Conservation (phyloP, 179 eudicot species). For the Silene coronaria region DNA sequence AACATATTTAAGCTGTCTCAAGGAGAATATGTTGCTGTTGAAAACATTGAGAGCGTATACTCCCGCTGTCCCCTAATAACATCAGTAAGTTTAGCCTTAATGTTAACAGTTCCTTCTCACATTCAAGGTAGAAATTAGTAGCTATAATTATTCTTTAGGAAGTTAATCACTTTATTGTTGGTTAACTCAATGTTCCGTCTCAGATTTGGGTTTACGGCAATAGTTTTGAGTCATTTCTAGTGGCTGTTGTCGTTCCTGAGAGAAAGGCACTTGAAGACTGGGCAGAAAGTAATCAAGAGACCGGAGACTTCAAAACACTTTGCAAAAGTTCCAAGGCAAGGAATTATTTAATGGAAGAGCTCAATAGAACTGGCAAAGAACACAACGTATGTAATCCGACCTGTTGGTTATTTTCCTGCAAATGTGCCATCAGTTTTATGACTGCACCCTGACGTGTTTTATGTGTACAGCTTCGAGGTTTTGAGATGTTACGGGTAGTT, state of each 20-base stretch:
- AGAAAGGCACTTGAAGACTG: slow-evolving; percentile 75
- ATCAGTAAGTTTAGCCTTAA: slow-evolving; percentile 42
- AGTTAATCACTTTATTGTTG: background rate
- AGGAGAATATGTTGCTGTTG: slow-evolving; percentile 96
- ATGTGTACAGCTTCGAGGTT: slow-evolving; percentile 69
- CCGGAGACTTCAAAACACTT: slow-evolving; percentile 49
- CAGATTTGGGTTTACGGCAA: slow-evolving; percentile 96
- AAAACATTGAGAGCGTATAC: slow-evolving; percentile 67
- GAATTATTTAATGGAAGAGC: slow-evolving; percentile 64
- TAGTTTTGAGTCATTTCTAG: slow-evolving; percentile 90
- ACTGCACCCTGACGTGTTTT: background rate
- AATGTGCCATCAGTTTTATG: background rate
- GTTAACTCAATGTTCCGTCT: slow-evolving; percentile 7
- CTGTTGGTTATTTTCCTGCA: slow-evolving; percentile 9
- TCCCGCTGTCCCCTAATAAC: slow-evolving; percentile 68
- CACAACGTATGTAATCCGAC: slow-evolving; percentile 39
- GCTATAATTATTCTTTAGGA: background rate
- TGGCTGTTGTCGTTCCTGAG: slow-evolving; percentile 91
- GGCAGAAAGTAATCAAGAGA: slow-evolving; percentile 51
- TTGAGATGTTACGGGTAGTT: slow-evolving; percentile 78
- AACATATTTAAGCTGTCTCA: slow-evolving; percentile 95
- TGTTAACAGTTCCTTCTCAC: background rate
- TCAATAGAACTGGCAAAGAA: slow-evolving; percentile 60
- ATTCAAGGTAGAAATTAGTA: background rate
- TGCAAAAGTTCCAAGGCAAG: slow-evolving; percentile 62